Conservation (phyloP, 2,329 filamentous ascomycete species). For the Epichloe typhina region DNA sequence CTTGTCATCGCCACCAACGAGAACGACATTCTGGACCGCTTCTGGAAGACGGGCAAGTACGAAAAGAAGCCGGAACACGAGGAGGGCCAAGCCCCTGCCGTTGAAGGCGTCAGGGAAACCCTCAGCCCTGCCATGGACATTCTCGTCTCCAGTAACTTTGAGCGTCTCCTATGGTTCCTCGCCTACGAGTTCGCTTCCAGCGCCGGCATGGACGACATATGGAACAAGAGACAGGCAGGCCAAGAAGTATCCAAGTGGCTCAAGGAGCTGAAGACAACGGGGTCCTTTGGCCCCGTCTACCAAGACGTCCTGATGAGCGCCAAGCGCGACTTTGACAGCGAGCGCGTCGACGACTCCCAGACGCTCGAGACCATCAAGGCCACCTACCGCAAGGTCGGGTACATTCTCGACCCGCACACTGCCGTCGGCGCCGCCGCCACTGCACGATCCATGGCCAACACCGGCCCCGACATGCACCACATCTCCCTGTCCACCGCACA, state of each 20-base stretch:
- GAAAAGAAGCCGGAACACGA: conserved; percentile 58
- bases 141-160: conserved; percentile 90
- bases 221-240: conserved; percentile 56
- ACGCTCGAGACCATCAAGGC: conserved; percentile 52
- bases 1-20: conserved; percentile 91
- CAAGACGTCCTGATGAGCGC: conserved; percentile 58
- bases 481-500: conserved; percentile 88
- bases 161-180: conserved; percentile 88
- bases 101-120: conserved; percentile 76
- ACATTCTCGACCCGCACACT: conserved; percentile 86
- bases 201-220: conserved; percentile 49
- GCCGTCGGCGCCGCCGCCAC: conserved; percentile 76
- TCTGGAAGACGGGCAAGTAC: conserved; percentile 83
- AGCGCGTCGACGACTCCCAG: conserved; percentile 53
- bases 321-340: conserved; percentile 65
- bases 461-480: conserved; percentile 43
- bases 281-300: conserved; percentile 69
- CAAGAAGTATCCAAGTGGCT: conserved; percentile 71
- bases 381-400: conserved; percentile 47
- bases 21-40: conserved; percentile 92
- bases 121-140: conserved; percentile 96
- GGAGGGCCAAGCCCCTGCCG: conserved; percentile 37
- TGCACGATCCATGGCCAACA: conserved; percentile 49
- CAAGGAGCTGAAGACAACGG: conserved; percentile 62
- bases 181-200: conserved; percentile 55